Evolutionary conservation across 768 basidiomycete genomes (phyloP), one percentile per base, ranked within the genome.

Genomic region (Rhodotorula graminis): DNA sequence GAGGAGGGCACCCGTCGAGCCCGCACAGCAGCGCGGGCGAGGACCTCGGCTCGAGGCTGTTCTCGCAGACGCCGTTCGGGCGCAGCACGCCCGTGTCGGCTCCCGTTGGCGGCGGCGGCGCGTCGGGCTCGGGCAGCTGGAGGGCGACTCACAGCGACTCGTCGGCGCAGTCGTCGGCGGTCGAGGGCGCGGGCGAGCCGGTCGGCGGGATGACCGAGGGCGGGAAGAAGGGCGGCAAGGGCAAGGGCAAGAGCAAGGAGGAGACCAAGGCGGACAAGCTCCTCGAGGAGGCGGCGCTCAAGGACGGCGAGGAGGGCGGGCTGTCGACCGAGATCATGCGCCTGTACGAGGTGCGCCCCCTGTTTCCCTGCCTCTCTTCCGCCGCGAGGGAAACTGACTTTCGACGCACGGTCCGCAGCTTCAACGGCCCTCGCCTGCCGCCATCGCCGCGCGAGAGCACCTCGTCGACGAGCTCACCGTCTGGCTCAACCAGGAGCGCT

Each of bases 401-500:
- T n/a, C n/a, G 11, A 11, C 23, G 31, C 52, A 2, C 4, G 37
- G 9, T 0, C 3, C 3, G 19, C 71, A 76, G 74, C 29, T 66
- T 2, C 74, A 76, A 60, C 61, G 64, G 2, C 68, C 74, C 4
- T 67, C 74, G 1, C 68, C 68, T 11, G 65, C 59, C 18, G 65
- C 74, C 1, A 40, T 76, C 65, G 65, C 63, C 7, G 71, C 71
- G 2, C 74, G 74, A 10, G 27, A 70, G 49, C 56, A 70, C 53
- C 74, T 76, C 65, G 67, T 76, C 58, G 19, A 53, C 31, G 68
- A 67, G 31, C 69, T 76, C 50, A 67, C 61, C 25, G 11, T 25
- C 31, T 62, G 65, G 62, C 64, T 76, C 62, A 76, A 76, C 65
- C n/a, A n/a, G 1, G 62, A 64, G 42, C 56, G 33, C 16, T 76